Conservation (phyloP, 1,284 basidiomycete genomes). For the Paramarasmius palmivorus region DNA sequence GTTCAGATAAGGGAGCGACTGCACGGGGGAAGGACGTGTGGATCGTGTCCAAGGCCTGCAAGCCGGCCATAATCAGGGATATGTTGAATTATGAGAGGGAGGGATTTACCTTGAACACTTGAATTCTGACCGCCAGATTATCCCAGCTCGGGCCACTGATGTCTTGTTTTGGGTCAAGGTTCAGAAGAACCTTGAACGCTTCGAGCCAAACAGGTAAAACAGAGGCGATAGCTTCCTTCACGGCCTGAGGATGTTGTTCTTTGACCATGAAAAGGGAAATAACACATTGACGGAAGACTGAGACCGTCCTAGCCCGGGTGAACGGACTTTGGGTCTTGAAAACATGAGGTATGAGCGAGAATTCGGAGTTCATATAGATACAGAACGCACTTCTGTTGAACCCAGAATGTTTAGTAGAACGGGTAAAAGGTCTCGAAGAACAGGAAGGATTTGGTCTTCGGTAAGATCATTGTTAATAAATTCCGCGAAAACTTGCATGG, state of each 20-base stretch:
- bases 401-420: constrained; percentile 84
- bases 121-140: constrained; percentile 70
- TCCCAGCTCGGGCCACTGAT: constrained; percentile 72
- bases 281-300: constrained; percentile 90
- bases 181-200: constrained; percentile 80
- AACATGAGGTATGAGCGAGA: constrained; percentile 12
- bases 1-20: constrained; percentile 58
- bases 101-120: constrained; percentile 72
- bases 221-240: constrained; percentile 78
- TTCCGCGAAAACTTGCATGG: constrained; percentile 93
- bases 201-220: constrained; percentile 90
- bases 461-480: constrained; percentile 89
- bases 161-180: constrained; percentile 62
- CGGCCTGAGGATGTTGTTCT: constrained; percentile 85
- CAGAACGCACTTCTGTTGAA: constrained; percentile 58
- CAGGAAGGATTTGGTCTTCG: constrained; percentile 90
- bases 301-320: constrained; percentile 83
- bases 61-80: background rate
- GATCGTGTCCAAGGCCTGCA: constrained; percentile 68
- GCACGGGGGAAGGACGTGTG: constrained; percentile 76
- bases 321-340: constrained; percentile 67
- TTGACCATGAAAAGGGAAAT: constrained; percentile 93
- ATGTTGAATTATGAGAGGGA: background rate
- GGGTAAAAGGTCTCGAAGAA: constrained; percentile 83
- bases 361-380: background rate